phyloP scores from a whole-genome alignment of 1,284 basidiomycete species.

The Ceratobasidium sp. region DNA sequence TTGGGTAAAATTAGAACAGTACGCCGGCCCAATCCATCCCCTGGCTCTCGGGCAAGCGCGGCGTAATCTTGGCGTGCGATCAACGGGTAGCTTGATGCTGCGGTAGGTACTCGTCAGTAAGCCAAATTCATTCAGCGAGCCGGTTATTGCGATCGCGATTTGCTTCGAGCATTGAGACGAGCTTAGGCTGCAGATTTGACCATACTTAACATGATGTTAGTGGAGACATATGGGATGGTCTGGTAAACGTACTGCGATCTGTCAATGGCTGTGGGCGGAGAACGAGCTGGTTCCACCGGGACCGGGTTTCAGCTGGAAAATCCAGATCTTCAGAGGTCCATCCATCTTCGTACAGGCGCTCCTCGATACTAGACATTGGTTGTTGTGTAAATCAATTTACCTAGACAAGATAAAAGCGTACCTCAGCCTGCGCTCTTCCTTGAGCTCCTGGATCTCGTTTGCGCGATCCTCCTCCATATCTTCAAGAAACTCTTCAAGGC shows the following conservation, averaged over 20 bases:
- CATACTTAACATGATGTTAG: not conserved
- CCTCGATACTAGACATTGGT: not conserved
- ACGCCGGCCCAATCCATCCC: too few species aligned
- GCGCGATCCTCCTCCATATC: not conserved
- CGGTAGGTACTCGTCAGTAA: too few species aligned
- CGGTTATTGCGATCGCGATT: not conserved
- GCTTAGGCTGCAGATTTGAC: not conserved
- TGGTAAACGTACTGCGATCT: not conserved
- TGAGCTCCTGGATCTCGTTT: not conserved
- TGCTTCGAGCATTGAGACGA: not conserved
- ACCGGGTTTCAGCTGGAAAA: not conserved
- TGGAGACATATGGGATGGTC: too few species aligned
- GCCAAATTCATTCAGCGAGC: not conserved
- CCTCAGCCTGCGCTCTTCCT: not conserved
- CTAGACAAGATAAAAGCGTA: too few species aligned
- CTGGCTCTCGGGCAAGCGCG: too few species aligned
- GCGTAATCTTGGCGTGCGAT: too few species aligned
- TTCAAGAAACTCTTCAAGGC: not conserved
- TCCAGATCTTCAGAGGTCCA: not conserved
- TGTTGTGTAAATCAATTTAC: too few species aligned
- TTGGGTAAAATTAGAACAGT: too few species aligned
- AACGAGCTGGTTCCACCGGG: not conserved
- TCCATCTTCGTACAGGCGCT: not conserved
- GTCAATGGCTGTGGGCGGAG: not conserved
- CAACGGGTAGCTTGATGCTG: too few species aligned